These are phyloP conservation scores for Talaromyces sp. DNA, from an alignment of 2,329 filamentous ascomycete species.

Conservation along the genomic window DNA sequence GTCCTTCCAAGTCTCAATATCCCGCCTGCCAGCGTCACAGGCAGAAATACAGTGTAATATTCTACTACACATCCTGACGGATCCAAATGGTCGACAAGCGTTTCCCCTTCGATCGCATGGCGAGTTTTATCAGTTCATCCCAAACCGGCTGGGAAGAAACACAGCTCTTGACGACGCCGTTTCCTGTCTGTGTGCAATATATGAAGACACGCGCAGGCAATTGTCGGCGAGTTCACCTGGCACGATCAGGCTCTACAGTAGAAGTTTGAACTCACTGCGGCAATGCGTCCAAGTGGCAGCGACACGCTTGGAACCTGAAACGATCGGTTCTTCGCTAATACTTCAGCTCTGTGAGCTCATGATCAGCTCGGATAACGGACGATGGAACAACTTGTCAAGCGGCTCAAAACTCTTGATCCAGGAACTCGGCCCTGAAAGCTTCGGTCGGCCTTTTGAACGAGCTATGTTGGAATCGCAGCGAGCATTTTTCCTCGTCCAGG, in stretches of 20 bases:
- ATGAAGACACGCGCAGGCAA: neutral
- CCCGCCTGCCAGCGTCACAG: neutral
- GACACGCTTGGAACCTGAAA: constrained; percentile 16
- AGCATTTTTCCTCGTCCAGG: constrained; percentile 20
- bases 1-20: constrained; percentile 2
- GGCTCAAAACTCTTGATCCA: constrained; percentile 20
- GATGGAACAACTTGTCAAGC: constrained; percentile 19
- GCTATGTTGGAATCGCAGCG: constrained; percentile 22
- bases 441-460: constrained; percentile 17
- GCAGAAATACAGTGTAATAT: constrained; percentile 2
- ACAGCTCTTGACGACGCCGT: constrained; percentile 9
- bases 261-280: constrained; percentile 8
- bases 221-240: neutral
- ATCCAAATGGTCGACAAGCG: neutral
- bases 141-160: constrained; percentile 4
- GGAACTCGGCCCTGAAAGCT: constrained; percentile 15
- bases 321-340: constrained; percentile 20
- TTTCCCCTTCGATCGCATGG: constrained; percentile 14
- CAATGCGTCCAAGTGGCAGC: neutral
- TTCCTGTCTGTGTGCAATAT: constrained; percentile 8
- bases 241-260: neutral
- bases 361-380: constrained; percentile 15
- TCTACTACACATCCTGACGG: constrained; percentile 5
- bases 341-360: constrained; percentile 21
- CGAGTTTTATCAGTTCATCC: constrained; percentile 11